Base-by-base conservation (phyloP, 805 yeast species). In the Jamesozyma lodderae region DNA sequence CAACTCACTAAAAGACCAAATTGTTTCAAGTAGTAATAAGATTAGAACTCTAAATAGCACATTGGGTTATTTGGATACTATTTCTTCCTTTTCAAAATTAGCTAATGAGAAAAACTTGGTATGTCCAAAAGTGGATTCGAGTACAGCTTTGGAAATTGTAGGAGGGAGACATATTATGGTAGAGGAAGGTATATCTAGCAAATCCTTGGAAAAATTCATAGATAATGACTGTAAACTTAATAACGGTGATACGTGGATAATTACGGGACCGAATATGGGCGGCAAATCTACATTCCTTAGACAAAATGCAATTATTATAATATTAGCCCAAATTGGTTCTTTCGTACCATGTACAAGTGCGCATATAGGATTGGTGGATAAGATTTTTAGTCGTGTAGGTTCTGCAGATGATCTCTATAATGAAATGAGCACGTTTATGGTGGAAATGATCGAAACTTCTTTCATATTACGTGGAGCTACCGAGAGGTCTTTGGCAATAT, bases 191-290 rank as follows among this genome's bases (percentile, higher is more conserved):
- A 62, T 83, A 38, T 68, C 63, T 33, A 55, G 63, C 1, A 61
- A 63, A 18, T 73, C 79, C 2, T 44, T 57, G 23, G 59, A 53
- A 35, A 45, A 43, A 8, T 63, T 63, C 41, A 52, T 53, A 4
- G 42, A 49, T 9, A 63, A 63, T 43, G 61, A 58, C 36, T 59
- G 65, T 42, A n/a, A 30, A 4, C 26, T 62, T 23, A 30, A 42
- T 3, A 38, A 47, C 6, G 45, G 59, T 31, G 45, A 59, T 4
- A 52, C 72, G 2, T 71, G 83, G 66, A 67, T 85, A 14, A 74
- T 85, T n/a, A 81, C 94, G 0, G 95, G 95, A 0, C 95, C 95
- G 0, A 85, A 85, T 52, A 81, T 81, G 90, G 90, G 90, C 6
- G 92, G 92, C 6, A 82, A 82, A 52, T 79, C 87, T 5, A 79